Percentiles rank a stretch among this genome's conserved stretches.
phyloP scores from a whole-genome alignment of 768 basidiomycete species.

The Boletus eberwhitei region DNA sequence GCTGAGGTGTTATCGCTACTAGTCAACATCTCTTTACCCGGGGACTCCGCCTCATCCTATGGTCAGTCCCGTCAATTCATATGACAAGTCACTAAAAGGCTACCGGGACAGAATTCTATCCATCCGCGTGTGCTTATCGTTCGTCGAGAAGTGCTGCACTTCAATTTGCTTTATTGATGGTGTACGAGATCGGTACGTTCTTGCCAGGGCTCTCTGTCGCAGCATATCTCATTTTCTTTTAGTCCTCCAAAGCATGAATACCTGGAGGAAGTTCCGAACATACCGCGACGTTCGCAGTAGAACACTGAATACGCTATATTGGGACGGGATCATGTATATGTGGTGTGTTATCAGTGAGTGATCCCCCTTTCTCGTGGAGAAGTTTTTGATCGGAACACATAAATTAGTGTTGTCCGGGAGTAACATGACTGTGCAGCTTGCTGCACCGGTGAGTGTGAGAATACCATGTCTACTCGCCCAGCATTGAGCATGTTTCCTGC shows the following conservation, averaged over 20 bases:
- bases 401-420: constrained; percentile 9
- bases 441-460: constrained; percentile 19
- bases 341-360: constrained; percentile 19
- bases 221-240: neutral
- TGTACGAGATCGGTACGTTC: constrained; percentile 23
- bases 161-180: constrained; percentile 15
- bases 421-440: constrained; percentile 14
- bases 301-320: constrained; percentile 21
- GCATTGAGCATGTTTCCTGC: neutral
- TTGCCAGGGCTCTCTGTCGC: neutral
- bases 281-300: constrained; percentile 20
- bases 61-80: constrained; percentile 11
- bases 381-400: neutral
- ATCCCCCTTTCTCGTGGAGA: neutral
- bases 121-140: constrained; percentile 14
- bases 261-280: constrained; percentile 22
- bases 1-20: constrained; percentile 7
- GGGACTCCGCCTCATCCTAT: constrained; percentile 16
- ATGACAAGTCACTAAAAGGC: neutral
- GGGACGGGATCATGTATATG: constrained; percentile 30
- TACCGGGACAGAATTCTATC: constrained; percentile 14
- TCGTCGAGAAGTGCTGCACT: constrained; percentile 14
- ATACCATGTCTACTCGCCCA: neutral
- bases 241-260: constrained; percentile 26
- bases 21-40: constrained; percentile 12